Evolutionary conservation across 2,329 filamentous ascomycete genomes (phyloP).

Genomic region (Diaporthe capsici): DNA sequence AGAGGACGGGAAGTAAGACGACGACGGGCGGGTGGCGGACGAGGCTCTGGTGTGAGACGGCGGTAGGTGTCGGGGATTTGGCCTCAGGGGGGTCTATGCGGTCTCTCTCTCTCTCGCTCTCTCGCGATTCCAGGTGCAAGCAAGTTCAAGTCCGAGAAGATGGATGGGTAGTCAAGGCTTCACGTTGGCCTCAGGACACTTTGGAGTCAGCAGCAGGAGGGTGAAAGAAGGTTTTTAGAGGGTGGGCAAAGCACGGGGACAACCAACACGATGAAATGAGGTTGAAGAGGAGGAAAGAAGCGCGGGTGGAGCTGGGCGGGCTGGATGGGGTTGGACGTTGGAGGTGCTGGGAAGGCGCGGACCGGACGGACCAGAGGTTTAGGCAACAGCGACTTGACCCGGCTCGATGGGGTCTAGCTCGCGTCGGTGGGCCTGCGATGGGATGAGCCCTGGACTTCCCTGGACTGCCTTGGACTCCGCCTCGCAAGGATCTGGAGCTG

Average conservation of each 20-base stretch:
- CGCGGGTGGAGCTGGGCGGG: slow-evolving; percentile 15
- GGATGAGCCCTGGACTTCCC: slow-evolving; percentile 25
- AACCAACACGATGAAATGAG: slow-evolving; percentile 12
- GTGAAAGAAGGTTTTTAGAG: slow-evolving; percentile 32
- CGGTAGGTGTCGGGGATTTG: slow-evolving; percentile 26
- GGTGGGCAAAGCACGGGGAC: slow-evolving; percentile 26
- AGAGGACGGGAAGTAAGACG: slow-evolving; percentile 6
- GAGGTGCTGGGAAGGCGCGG: slow-evolving; percentile 24
- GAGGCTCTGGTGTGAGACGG: slow-evolving; percentile 32
- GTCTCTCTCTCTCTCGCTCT: slow-evolving; percentile 13
- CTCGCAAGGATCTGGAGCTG: slow-evolving; percentile 28
- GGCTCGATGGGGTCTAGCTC: slow-evolving; percentile 29
- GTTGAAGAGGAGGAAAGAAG: slow-evolving; percentile 33
- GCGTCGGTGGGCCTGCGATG: slow-evolving; percentile 8
- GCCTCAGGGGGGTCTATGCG: slow-evolving; percentile 26
- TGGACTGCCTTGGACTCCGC: slow-evolving; percentile 33
- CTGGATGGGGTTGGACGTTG: slow-evolving; percentile 23
- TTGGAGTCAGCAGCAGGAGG: slow-evolving; percentile 14
- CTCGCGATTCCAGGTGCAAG: background rate
- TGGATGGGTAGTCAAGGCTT: background rate
- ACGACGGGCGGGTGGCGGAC: slow-evolving; percentile 26
- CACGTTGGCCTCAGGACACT: slow-evolving; percentile 26
- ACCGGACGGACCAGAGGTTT: slow-evolving; percentile 30
- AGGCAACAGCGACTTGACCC: slow-evolving; percentile 33
- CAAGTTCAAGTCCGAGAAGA: background rate